These are phyloP conservation scores for Erigeron canadensis DNA, from an alignment of 129 eudicot genomes.

Conservation along the genomic window DNA sequence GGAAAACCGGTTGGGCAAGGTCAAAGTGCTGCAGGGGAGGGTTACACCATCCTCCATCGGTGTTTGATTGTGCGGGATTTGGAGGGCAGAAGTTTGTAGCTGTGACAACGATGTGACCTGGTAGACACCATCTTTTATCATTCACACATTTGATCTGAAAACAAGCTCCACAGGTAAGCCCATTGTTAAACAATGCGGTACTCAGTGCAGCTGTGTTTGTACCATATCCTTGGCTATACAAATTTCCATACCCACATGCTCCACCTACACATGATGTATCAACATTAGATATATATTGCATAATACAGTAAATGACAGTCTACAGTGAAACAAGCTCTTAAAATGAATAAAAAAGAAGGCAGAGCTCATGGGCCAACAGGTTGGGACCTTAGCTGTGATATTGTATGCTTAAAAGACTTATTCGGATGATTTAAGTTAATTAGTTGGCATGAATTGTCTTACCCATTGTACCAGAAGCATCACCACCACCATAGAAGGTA, in stretches of 20 bases:
- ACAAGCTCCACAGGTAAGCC: slow-evolving; percentile 67
- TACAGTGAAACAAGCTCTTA: neutral
- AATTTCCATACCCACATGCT: slow-evolving; percentile 66
- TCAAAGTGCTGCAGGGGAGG: slow-evolving; percentile 69
- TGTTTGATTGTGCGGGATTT: slow-evolving; percentile 49
- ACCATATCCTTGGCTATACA: slow-evolving; percentile 64
- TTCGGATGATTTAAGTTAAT: neutral
- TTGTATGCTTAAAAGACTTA: neutral
- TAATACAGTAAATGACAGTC: neutral
- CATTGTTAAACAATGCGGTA: slow-evolving; percentile 62
- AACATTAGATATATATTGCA: neutral
- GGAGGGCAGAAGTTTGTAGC: slow-evolving; percentile 83
- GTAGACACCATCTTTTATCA: slow-evolving; percentile 57
- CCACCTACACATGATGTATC: slow-evolving; percentile 39
- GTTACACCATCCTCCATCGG: slow-evolving; percentile 68
- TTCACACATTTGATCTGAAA: slow-evolving; percentile 58
- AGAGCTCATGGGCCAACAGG: neutral
- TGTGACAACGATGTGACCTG: slow-evolving; percentile 57
- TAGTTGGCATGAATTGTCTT: slow-evolving; percentile 18
- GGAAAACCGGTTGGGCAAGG: slow-evolving; percentile 47
- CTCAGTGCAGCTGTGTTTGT: slow-evolving; percentile 63
- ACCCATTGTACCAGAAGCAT: slow-evolving; percentile 49
- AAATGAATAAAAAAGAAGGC: neutral
- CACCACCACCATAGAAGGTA: slow-evolving; percentile 33
- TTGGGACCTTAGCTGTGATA: neutral